A percentile compares a stretch with the other conserved stretches of the same genome.
Conservation (phyloP, 2,329 filamentous ascomycete genomes). For the Elsinoe fawcettii region DNA sequence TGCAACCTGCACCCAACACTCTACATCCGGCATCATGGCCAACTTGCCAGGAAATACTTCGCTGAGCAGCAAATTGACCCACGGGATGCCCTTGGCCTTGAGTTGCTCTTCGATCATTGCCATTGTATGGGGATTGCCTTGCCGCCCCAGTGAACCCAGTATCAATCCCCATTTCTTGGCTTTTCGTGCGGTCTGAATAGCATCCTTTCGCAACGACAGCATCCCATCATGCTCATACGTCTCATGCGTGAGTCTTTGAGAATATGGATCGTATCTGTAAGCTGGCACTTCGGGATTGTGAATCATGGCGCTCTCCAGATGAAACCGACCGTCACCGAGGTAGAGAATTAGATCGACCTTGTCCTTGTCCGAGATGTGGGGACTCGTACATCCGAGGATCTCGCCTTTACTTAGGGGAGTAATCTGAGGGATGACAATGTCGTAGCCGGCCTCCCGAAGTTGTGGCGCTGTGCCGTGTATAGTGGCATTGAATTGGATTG, state of each 20-base stretch:
- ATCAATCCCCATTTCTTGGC: constrained; percentile 94
- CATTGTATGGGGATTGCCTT: constrained; percentile 93
- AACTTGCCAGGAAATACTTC: constrained; percentile 97
- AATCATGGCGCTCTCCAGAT: constrained; percentile 98
- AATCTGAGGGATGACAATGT: constrained; percentile 82
- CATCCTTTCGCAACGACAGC: constrained; percentile 67
- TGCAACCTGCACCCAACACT: constrained; percentile 97
- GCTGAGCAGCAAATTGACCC: constrained; percentile 76
- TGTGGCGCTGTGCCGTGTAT: constrained; percentile 75
- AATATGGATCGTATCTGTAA: constrained; percentile 96
- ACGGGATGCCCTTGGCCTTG: constrained; percentile 63
- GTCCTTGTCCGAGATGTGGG: constrained; percentile 50
- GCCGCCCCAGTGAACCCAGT: constrained; percentile 80
- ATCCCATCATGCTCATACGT: constrained; percentile 89
- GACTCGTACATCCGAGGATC: constrained; percentile 94
- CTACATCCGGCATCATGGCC: constrained; percentile 84
- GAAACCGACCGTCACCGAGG: constrained; percentile 86
- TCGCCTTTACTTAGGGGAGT: constrained; percentile 88
- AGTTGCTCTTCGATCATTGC: constrained; percentile 74
- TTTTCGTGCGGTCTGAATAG: constrained; percentile 65
- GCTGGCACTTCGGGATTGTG: constrained; percentile 87
- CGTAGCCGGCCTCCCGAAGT: constrained; percentile 77
- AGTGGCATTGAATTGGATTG: constrained; percentile 97
- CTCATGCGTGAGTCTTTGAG: constrained; percentile 81
- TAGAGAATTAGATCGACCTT: constrained; percentile 75